These are phyloP conservation scores for Xerocomellus chrysenteron DNA, from an alignment of 768 basidiomycete species.

Conservation along the genomic window DNA sequence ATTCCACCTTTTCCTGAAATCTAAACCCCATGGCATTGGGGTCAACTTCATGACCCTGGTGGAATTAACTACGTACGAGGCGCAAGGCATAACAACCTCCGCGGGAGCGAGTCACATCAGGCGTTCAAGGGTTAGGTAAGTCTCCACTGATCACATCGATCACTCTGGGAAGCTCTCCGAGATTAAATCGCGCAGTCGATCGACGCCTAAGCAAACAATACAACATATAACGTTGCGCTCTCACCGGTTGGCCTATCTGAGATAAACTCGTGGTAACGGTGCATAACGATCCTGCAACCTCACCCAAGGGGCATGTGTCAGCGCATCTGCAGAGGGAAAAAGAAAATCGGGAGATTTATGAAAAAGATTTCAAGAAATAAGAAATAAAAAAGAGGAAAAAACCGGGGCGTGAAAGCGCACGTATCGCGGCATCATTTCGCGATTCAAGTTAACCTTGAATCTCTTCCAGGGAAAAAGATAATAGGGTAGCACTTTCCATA, in stretches of 20 bases:
- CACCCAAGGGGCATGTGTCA: constrained; percentile 25
- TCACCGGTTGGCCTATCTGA: constrained; percentile 21
- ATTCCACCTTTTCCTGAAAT: not conserved
- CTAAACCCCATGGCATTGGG: not conserved
- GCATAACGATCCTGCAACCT: constrained; percentile 26
- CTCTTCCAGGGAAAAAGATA: constrained; percentile 15
- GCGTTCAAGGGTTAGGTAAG: not conserved
- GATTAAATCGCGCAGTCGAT: constrained; percentile 28
- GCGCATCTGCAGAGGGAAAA: constrained; percentile 5
- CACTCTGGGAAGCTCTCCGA: constrained; percentile 11
- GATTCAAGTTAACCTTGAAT: constrained; percentile 20
- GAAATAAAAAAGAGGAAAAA: constrained; percentile 5
- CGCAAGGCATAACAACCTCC: constrained; percentile 1
- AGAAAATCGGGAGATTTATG: not conserved
- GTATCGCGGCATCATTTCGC: constrained; percentile 19
- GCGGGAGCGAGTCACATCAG: constrained; percentile 10
- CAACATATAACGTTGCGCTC: constrained; percentile 11
- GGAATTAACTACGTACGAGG: constrained; percentile 14
- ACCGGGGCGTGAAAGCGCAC: constrained; percentile 17
- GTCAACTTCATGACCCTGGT: constrained; percentile 3
- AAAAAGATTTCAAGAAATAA: not conserved
- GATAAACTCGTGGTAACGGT: constrained; percentile 31
- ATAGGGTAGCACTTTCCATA: constrained; percentile 24
- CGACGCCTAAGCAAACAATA: constrained; percentile 16
- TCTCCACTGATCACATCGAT: constrained; percentile 2